Percentiles rank a stretch among this genome's conserved stretches.
Conservation (phyloP, 805 yeast species). For the Lachancea mirantina region DNA sequence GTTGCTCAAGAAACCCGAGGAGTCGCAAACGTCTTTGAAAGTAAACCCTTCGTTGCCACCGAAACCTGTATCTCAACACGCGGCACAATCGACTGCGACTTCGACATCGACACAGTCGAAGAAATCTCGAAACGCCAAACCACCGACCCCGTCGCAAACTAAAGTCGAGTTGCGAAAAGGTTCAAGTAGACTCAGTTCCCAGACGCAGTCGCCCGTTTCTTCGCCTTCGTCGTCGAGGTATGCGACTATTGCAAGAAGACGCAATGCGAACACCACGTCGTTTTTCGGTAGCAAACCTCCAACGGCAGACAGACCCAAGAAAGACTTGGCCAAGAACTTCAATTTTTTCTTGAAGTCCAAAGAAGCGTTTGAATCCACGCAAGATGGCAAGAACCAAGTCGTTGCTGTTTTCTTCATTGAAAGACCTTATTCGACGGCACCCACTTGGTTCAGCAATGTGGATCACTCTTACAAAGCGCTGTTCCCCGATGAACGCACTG, state of each 20-base stretch:
- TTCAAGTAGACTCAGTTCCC: conserved; percentile 21
- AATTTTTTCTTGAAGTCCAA: conserved; percentile 47
- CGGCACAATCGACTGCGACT: conserved; percentile 8
- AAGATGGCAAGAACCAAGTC: conserved; percentile 20
- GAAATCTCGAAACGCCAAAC: conserved; percentile 7
- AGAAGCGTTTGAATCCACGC: conserved; percentile 21
- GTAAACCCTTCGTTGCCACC: conserved; percentile 22
- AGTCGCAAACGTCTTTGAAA: conserved; percentile 13
- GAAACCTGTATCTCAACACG: conserved; percentile 15
- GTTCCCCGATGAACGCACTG: conserved; percentile 39
- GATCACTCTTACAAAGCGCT: conserved; percentile 49
- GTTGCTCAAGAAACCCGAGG: conserved; percentile 40
- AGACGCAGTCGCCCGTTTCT: conserved; percentile 20
- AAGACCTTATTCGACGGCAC: conserved; percentile 63
- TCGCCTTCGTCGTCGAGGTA: conserved; percentile 16
- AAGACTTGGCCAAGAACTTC: conserved; percentile 39
- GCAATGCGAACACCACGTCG: conserved; percentile 17
- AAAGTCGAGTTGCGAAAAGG: conserved; percentile 20
- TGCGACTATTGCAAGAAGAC: conserved; percentile 20
- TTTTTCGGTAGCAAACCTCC: conserved; percentile 38
- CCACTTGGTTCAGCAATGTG: conserved; percentile 62
- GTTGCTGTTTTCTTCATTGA: conserved; percentile 39
- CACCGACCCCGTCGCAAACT: conserved; percentile 21
- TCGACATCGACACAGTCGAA: conserved; percentile 11
- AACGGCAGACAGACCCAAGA: conserved; percentile 23